Base-by-base conservation (phyloP, 805 yeast species). In the Candida pseudoglaebosa region DNA sequence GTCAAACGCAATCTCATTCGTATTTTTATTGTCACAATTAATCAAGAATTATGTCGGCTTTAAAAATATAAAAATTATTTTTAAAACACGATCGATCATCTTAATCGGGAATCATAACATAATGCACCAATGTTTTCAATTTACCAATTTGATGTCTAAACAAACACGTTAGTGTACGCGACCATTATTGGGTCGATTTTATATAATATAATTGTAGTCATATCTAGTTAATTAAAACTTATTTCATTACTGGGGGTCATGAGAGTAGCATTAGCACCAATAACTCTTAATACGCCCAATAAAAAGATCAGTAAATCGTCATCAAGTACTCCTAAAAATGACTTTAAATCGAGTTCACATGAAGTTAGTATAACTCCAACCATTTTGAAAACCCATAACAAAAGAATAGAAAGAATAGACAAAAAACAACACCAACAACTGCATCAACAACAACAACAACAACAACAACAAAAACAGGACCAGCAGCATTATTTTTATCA, bases 381-480 rank as follows among this genome's bases (percentile, higher is more conserved):
- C 12, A 26, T 15, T 13, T n/a, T n/a, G n/a, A n/a, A n/a, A n/a
- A n/a, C n/a, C n/a, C n/a, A n/a, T n/a, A n/a, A n/a, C n/a, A n/a
- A n/a, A n/a, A n/a, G n/a, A n/a, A n/a, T n/a, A n/a, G n/a, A n/a
- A n/a, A n/a, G n/a, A n/a, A n/a, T n/a, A n/a, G n/a, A n/a, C n/a
- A n/a, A n/a, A n/a, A n/a, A n/a, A 26, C 29, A 26, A 34, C 45
- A n/a, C 28, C 38, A 5, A 20, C 20, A 14, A n/a, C 35, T 10
- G 24, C 44, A 17, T 33, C 44, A 13, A 32, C 30, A 1, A 12
- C 29, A 3, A 36, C 10, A 21, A 9, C 5, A 6, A 24, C 37
- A 34, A 13, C 36, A 6, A 18, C 34, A n/a, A n/a, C n/a, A n/a
- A n/a, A n/a, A n/a, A n/a, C n/a, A n/a, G n/a, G n/a, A n/a, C n/a